Conservation (phyloP, 1,284 basidiomycete species). For the Laetiporus sulphureus region DNA sequence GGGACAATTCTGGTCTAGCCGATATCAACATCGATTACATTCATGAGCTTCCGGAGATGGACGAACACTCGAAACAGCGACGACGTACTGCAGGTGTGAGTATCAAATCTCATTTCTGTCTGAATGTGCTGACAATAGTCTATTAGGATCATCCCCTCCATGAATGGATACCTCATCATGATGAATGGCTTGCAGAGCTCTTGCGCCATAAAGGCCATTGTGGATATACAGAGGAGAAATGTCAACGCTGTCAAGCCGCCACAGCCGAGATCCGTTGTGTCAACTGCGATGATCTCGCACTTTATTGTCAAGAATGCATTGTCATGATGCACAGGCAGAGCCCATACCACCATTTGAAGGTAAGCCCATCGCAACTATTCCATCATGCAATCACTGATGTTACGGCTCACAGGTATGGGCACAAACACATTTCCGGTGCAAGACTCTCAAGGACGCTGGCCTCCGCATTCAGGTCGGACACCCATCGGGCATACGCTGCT, state of each 20-base stretch:
- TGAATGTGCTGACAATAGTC: too few species aligned
- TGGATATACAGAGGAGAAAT: neutral
- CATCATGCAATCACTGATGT: neutral
- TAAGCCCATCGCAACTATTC: neutral
- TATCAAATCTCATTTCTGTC: too few species aligned
- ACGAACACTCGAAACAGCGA: too few species aligned
- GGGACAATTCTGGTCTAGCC: too few species aligned
- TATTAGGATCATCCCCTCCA: constrained; percentile 7
- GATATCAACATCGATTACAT: too few species aligned
- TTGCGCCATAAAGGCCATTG: constrained; percentile 5
- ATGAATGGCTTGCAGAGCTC: constrained; percentile 4
- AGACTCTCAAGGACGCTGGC: constrained; percentile 2
- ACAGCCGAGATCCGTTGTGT: constrained; percentile 8
- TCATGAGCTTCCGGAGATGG: too few species aligned
- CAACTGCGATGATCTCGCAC: constrained; percentile 7
- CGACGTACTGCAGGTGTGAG: too few species aligned
- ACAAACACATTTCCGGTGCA: neutral
- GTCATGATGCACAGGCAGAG: neutral
- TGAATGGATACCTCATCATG: constrained; percentile 5
- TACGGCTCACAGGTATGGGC: constrained; percentile 5
- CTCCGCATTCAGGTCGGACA: constrained; percentile 16
- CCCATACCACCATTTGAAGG: constrained; percentile 11
- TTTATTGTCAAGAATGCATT: constrained; percentile 6
- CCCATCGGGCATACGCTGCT: constrained; percentile 11
- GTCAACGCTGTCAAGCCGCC: too few species aligned